These are phyloP conservation scores for Penicillium sp. DNA, from an alignment of 2,329 filamentous ascomycete genomes.

Conservation along the genomic window DNA sequence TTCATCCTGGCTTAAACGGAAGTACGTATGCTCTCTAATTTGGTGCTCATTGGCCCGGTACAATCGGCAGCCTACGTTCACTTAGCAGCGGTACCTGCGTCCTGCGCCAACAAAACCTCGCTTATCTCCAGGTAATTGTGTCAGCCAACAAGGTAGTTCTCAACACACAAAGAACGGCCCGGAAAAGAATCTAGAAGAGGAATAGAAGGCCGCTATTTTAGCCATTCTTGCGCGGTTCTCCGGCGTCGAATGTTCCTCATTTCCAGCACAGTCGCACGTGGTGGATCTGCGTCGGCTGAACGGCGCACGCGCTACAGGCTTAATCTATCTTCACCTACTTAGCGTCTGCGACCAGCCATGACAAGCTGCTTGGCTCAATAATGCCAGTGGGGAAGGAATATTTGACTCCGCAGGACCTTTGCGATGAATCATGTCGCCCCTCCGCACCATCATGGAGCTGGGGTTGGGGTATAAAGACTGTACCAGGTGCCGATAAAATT, in stretches of 20 bases:
- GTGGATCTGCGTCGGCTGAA: slow-evolving; percentile 15
- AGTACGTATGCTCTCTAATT: not conserved
- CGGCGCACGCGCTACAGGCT: slow-evolving; percentile 9
- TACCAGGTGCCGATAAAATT: not conserved
- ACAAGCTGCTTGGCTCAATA: not conserved
- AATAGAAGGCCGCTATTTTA: not conserved
- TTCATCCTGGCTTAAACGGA: not conserved
- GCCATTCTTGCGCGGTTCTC: not conserved
- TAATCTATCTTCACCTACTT: slow-evolving; percentile 13
- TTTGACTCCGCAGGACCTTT: not conserved
- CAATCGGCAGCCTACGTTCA: too few relatives aligned
- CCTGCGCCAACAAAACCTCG: not conserved
- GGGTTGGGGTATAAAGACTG: not conserved
- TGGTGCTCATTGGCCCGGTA: too few relatives aligned
- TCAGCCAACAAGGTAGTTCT: not conserved
- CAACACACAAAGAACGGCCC: not conserved
- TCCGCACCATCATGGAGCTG: not conserved
- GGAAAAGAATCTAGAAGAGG: not conserved
- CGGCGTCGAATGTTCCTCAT: slow-evolving; percentile 2
- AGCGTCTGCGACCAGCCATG: not conserved
- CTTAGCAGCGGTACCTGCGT: not conserved
- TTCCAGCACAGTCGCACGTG: slow-evolving; percentile 18
- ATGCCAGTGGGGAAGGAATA: not conserved
- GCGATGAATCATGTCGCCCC: not conserved
- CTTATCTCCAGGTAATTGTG: not conserved